A percentile compares a stretch with the other conserved stretches of the same genome.
phyloP scores from a whole-genome alignment of 768 basidiomycete species.

The Boletus barrowsii region DNA sequence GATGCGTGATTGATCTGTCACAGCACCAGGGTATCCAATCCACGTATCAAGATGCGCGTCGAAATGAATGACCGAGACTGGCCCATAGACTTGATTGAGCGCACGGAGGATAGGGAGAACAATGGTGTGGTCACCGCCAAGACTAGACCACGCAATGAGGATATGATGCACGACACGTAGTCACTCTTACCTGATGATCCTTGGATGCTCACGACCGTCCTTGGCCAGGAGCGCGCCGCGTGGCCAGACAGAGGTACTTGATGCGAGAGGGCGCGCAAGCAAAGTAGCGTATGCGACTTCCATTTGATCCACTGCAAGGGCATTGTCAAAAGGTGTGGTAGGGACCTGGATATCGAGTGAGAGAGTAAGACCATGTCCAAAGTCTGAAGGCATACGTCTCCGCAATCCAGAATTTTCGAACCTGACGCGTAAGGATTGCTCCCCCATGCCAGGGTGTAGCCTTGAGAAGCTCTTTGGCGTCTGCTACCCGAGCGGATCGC shows the following conservation, averaged over 20 bases:
- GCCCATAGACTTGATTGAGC: slow-evolving; percentile 75
- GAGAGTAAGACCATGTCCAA: background rate
- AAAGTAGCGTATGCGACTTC: slow-evolving; percentile 81
- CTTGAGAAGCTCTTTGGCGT: slow-evolving; percentile 55
- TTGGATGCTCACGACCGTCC: slow-evolving; percentile 66
- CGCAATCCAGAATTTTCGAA: slow-evolving; percentile 72
- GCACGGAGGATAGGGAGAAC: slow-evolving; percentile 83
- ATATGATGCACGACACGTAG: background rate
- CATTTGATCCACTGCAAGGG: slow-evolving; percentile 81
- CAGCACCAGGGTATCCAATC: slow-evolving; percentile 37
- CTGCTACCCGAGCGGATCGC: slow-evolving; percentile 81
- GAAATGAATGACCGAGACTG: slow-evolving; percentile 80
- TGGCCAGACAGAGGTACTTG: slow-evolving; percentile 18
- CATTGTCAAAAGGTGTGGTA: slow-evolving; percentile 76
- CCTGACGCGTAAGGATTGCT: slow-evolving; percentile 60
- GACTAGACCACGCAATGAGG: slow-evolving; percentile 17
- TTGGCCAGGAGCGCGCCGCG: slow-evolving; percentile 39
- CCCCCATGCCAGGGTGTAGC: slow-evolving; percentile 73
- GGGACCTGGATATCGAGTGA: slow-evolving; percentile 52
- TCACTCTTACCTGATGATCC: slow-evolving; percentile 57
- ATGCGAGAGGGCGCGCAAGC: slow-evolving; percentile 51
- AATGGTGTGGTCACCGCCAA: slow-evolving; percentile 89
- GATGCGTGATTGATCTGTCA: slow-evolving; percentile 59
- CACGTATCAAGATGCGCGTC: slow-evolving; percentile 74
- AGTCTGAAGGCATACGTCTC: slow-evolving; percentile 51